Base-by-base conservation (phyloP, 2,329 filamentous ascomycete genomes). In the Arachnopeziza araneosa region DNA sequence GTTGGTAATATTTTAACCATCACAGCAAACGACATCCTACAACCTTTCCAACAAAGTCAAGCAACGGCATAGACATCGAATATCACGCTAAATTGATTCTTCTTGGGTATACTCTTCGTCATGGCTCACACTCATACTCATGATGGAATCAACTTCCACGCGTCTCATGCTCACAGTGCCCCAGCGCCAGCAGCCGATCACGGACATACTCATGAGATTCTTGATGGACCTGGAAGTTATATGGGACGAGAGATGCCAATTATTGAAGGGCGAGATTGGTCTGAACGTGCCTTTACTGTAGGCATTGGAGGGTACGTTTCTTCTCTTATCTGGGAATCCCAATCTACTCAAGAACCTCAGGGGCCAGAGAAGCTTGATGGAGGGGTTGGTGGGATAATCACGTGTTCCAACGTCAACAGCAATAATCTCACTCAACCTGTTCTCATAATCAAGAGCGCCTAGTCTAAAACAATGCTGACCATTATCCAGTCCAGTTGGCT, bases 201-300 rank as follows among this genome's bases (percentile, higher is more conserved):
- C 75, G 95, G 95, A 69, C 95, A 99, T 79, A 90, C 88, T 1
- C 95, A 98, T 75, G 95, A 98, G 80, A 92, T 98, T 70, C 88
- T 97, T 67, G 88, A 95, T 71, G 93, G 93, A 0, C 95, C 95
- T 0, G 95, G 95, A 52, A 96, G 91, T 72, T 98, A 89, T 73
- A 76, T 95, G 32, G 88, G 88, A 55, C 87, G 95, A 19, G 95
- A 98, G 78, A 93, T 96, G 90, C 95, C 93, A 63, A 89, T 98
- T 59, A 84, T 92, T 65, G 90, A 96, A 67, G 92, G 92, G 12
- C 83, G 93, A 58, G 83, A 93, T 72, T 99, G 93, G 90, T 82
- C 82, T 26, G 90, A 96, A 66, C 83, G 95, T 60, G 93, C 93
- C 17, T 99, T 97, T 71, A 98, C 95, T 4, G 83, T 99, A 70